These are phyloP conservation scores for Saccharum officinarum DNA, from an alignment of 176 grass and related monocot genomes.

Conservation along the genomic window DNA sequence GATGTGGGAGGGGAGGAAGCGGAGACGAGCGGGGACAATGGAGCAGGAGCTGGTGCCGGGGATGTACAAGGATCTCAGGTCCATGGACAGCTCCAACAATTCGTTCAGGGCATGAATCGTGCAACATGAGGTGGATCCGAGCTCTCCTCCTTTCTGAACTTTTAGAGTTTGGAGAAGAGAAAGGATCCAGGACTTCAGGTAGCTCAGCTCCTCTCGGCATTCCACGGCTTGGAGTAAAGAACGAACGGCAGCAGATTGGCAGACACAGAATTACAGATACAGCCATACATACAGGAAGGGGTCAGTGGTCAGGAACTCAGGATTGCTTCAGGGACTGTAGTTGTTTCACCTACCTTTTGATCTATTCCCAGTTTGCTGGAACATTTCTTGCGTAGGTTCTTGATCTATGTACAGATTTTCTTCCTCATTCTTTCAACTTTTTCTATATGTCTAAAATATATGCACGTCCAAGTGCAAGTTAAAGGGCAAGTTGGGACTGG, in stretches of 20 bases:
- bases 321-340: not conserved
- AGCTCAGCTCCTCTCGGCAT: not conserved
- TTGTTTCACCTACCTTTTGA: not conserved
- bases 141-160: not conserved
- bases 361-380: not conserved
- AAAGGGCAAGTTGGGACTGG: not conserved
- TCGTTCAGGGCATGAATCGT: conserved; percentile 33
- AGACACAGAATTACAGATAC: no score
- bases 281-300: no score
- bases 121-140: not conserved
- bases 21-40: conserved; percentile 35
- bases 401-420: not conserved
- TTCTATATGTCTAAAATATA: not conserved
- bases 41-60: conserved; percentile 56
- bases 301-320: not conserved
- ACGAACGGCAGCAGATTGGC: no score
- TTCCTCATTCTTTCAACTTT: not conserved
- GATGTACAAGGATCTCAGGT: conserved; percentile 59
- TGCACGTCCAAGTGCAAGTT: not conserved
- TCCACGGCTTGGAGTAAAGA: not conserved
- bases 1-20: conserved; percentile 7
- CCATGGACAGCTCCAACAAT: conserved; percentile 39
- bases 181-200: not conserved
- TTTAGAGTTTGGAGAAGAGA: not conserved
- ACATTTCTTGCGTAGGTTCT: not conserved